Evolutionary conservation across 2,329 filamentous ascomycete species (phyloP), one percentile per base, ranked within the genome.

Genomic region (Aspergillus fumigatus): DNA sequence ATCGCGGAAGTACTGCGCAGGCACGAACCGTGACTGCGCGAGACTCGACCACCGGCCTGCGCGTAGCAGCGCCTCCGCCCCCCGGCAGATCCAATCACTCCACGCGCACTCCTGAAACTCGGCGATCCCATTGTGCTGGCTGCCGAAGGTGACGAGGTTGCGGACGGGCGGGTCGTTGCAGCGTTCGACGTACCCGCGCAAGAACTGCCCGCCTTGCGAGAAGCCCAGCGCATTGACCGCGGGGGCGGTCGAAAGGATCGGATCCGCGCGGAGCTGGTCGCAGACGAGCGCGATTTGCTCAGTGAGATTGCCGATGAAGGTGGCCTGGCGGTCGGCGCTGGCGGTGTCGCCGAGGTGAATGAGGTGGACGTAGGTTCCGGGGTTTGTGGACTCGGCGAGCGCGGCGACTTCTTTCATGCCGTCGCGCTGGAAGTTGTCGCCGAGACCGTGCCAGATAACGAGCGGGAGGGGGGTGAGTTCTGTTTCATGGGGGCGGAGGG

Each of bases 181-280:
- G 47, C 90, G 84, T 80, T 99, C 87, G 62, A 96, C 80, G 72
- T 96, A 92, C 25, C 83, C 94, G 57, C 94, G 87, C n/a, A 99
- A 83, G 78, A 99, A 97, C 73, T 96, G 90, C 1, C 94, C 94
- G 61, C 94, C 94, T 75, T 99, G 94, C 14, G 89, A 94, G 79
- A 99, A 97, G 27, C 94, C 94, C 38, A 99, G 78, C 35, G 92
- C 93, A 75, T 97, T 94, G 70, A 97, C 82, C 61, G 88, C 90
- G 0, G 89, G 89, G 0, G 90, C 89, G 6, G 88, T 89, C 55
- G 88, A 88, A 17, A 97, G 84, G 72, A 96, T 89, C 1, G 88
- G 88, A 70, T 97, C 84, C 0, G 81, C 70, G 57, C 88, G 82
- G 45, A 97, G 83, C 65, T 88, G 85, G n/a, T 77, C 79, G 82